Evolutionary conservation across 495 filamentous ascomycete species (phyloP), one percentile per base, ranked within the genome.

Genomic region (Rhizodiscina lignyota): DNA sequence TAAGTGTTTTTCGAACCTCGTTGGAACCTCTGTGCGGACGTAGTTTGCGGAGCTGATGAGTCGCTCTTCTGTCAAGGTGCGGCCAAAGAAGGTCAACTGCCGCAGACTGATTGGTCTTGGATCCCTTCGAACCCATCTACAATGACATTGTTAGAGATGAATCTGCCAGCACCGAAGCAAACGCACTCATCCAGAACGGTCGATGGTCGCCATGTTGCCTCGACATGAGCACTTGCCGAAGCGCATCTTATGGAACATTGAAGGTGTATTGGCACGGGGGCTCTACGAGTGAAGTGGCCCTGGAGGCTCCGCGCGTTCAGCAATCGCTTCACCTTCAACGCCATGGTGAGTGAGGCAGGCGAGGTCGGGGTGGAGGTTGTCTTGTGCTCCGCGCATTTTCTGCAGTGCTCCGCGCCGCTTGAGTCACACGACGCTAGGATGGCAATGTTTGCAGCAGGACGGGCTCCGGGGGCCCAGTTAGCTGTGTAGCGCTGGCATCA

Each of bases 21-120:
- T 84, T 5, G 89, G 89, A 17, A 97, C 69, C 60, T 97, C 89
- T 4, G 81, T 86, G 24, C 89, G 81, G 28, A 96, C 83, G 65
- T 96, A 97, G 55, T 96, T 96, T 20, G 91, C 91, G 29, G 85
- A 92, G 61, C 79, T 81, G 35, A 97, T 72, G 36, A 97, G 67
- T 38, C 91, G 77, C 15, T 70, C 64, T 55, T 96, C 91, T 26
- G 86, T 94, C 52, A 97, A 56, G 10, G 85, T 85, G 18, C 89
- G 78, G 4, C 77, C 77, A 51, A 96, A 99, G 45, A 96, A 91
- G 49, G 89, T 94, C 45, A 99, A 67, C 54, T 91, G 84, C 26
- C 84, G 76, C 36, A 94, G 61, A 55, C 79, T 85, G 49, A 94
- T 91, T 1, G 86, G 83, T 19, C 81, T 67, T 5, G 84, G 81